A percentile compares a stretch with the other conserved stretches of the same genome.
Conservation (phyloP, 1,284 basidiomycete genomes). For the Moniliella sp. region DNA sequence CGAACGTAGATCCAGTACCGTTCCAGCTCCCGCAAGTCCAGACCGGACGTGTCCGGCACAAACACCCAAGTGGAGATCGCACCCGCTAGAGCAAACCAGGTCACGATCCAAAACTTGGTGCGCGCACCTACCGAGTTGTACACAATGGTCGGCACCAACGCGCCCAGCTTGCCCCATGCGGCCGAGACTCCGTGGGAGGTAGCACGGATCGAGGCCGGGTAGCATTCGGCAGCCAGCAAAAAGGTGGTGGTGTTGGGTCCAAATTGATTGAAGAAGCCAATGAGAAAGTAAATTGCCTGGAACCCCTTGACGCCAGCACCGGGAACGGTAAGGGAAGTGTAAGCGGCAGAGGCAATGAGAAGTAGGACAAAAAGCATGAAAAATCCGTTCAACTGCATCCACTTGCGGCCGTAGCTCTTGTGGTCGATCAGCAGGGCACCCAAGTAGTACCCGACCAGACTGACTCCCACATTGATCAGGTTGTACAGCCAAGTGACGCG, state of each 20-base stretch:
- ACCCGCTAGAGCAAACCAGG: slow-evolving; percentile 40
- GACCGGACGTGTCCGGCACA: slow-evolving; percentile 40
- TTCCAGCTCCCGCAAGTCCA: slow-evolving; percentile 42
- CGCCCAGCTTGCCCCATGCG: slow-evolving; percentile 35
- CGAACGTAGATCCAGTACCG: slow-evolving; percentile 41
- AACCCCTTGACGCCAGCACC: slow-evolving; percentile 34
- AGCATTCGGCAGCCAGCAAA: slow-evolving; percentile 34
- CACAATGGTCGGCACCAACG: slow-evolving; percentile 31
- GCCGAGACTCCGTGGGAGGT: slow-evolving; percentile 35
- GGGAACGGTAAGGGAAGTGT: slow-evolving; percentile 28
- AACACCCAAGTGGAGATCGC: slow-evolving; percentile 38
- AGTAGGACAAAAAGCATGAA: slow-evolving; percentile 37
- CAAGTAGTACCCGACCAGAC: slow-evolving; percentile 40
- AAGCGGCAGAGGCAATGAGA: slow-evolving; percentile 35
- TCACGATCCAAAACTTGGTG: slow-evolving; percentile 41
- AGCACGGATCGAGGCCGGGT: slow-evolving; percentile 33
- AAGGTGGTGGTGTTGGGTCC: slow-evolving; percentile 38
- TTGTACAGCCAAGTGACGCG: slow-evolving; percentile 39
- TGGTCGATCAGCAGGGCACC: slow-evolving; percentile 42
- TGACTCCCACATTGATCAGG: slow-evolving; percentile 39
- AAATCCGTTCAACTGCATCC: slow-evolving; percentile 41
- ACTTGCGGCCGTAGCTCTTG: slow-evolving; percentile 37
- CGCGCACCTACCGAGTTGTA: slow-evolving; percentile 35
- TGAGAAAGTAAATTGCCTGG: slow-evolving; percentile 40
- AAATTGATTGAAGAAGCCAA: slow-evolving; percentile 41